These are phyloP conservation scores for Ogataea pini DNA, from an alignment of 805 yeast species.

Conservation along the genomic window DNA sequence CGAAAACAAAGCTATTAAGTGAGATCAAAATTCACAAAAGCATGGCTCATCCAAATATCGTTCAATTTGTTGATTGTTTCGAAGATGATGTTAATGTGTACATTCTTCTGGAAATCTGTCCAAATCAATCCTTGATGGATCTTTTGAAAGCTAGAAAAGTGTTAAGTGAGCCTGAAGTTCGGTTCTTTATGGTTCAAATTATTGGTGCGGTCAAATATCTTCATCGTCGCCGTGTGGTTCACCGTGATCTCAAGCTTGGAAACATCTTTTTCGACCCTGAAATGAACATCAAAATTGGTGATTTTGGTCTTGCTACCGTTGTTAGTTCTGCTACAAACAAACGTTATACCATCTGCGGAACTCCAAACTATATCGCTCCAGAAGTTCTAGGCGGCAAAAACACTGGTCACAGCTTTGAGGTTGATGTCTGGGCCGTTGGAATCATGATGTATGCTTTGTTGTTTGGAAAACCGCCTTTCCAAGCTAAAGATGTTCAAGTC, in stretches of 20 bases:
- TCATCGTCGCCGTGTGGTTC: constrained; percentile 90
- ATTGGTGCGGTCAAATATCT: constrained; percentile 92
- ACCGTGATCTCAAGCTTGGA: constrained; percentile 94
- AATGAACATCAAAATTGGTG: constrained; percentile 95
- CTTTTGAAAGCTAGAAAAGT: constrained; percentile 78
- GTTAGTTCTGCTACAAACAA: constrained; percentile 66
- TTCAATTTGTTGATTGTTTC: constrained; percentile 91
- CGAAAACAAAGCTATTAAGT: constrained; percentile 79
- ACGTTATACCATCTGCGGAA: constrained; percentile 94
- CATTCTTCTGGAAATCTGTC: constrained; percentile 90
- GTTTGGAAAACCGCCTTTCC: constrained; percentile 96
- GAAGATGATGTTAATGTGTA: constrained; percentile 96
- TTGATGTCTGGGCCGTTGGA: constrained; percentile 97
- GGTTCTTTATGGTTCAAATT: constrained; percentile 86
- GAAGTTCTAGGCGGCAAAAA: constrained; percentile 89
- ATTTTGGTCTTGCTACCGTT: constrained; percentile 98
- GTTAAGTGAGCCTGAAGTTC: constrained; percentile 89
- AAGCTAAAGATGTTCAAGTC: constrained; percentile 88
- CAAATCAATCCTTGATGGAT: constrained; percentile 93
- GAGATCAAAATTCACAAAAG: constrained; percentile 95
- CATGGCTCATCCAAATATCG: constrained; percentile 85
- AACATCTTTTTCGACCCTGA: constrained; percentile 91
- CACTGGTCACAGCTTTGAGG: constrained; percentile 90
- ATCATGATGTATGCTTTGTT: constrained; percentile 92
- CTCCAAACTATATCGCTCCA: constrained; percentile 98